Conservation (phyloP, 139 green algal species). For the Chlorella sp. region DNA sequence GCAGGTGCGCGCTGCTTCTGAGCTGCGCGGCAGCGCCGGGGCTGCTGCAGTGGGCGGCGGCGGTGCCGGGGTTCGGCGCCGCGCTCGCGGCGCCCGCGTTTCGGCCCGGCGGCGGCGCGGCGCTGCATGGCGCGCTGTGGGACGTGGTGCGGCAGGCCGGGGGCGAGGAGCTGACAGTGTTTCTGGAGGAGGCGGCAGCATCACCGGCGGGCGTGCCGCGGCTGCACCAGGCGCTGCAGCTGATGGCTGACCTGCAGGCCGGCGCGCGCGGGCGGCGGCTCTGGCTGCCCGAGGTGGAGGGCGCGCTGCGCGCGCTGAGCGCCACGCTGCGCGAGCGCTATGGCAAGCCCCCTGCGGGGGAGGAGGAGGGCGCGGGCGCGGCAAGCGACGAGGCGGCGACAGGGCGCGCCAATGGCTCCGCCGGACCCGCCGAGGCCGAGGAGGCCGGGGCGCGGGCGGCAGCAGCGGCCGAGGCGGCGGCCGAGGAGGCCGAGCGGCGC, state of each 20-base stretch:
- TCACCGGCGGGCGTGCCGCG: neutral
- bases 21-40: conserved; percentile 12
- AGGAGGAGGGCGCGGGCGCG: neutral
- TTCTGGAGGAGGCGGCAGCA: neutral
- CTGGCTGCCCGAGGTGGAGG: conserved; percentile 4
- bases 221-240: conserved; percentile 14
- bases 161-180: neutral
- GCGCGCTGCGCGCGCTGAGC: conserved; percentile 6
- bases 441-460: neutral
- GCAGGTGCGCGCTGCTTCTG: conserved; percentile 26
- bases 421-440: neutral
- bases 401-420: neutral
- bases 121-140: conserved; percentile 16
- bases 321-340: conserved; percentile 13
- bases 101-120: neutral
- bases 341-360: neutral
- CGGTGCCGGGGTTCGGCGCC: conserved; percentile 19
- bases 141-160: neutral
- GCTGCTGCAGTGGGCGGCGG: conserved; percentile 21
- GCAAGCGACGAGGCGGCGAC: neutral
- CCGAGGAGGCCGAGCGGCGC: neutral
- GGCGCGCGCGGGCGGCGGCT: conserved; percentile 1
- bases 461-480: neutral
- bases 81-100: neutral
- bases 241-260: conserved; percentile 22